phyloP scores from a whole-genome alignment of 345 rosid species.

The Zanthoxylum bungeanum region DNA sequence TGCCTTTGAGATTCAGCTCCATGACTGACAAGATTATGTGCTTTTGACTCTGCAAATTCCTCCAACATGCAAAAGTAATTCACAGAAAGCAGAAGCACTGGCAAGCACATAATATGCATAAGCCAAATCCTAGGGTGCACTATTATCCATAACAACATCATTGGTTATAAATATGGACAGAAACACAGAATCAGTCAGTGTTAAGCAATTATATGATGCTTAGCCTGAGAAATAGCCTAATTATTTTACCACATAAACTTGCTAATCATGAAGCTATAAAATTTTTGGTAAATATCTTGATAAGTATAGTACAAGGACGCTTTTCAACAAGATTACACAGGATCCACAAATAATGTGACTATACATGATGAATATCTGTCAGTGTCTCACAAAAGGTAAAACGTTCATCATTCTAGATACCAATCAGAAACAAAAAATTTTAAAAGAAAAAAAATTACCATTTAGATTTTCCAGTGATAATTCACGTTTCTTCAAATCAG shows the following conservation, averaged over 20 bases:
- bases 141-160: neutral
- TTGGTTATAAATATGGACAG: slow-evolving; percentile 2
- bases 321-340: slow-evolving; percentile 5
- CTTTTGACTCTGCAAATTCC: slow-evolving; percentile 46
- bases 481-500: slow-evolving; percentile 66
- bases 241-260: neutral
- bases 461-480: slow-evolving; percentile 32
- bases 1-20: slow-evolving; percentile 49
- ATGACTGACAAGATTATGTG: slow-evolving; percentile 33
- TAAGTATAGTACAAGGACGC: slow-evolving; percentile 1
- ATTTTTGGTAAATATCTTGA: slow-evolving; percentile 1
- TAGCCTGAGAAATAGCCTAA: neutral
- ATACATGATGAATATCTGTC: neutral
- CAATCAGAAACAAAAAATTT: too few species aligned
- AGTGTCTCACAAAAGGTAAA: neutral
- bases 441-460: slow-evolving; percentile 39
- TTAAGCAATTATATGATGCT: neutral
- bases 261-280: neutral
- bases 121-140: neutral
- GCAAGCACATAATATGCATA: neutral
- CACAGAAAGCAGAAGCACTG: slow-evolving; percentile 3
- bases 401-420: neutral
- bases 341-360: neutral
- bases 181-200: neutral
- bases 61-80: slow-evolving; percentile 10